Percentiles rank a stretch among this genome's conserved stretches.
Evolutionary conservation across 2,329 filamentous ascomycete species (phyloP).

Genomic region (Hawksworthiomyces lignivorus): DNA sequence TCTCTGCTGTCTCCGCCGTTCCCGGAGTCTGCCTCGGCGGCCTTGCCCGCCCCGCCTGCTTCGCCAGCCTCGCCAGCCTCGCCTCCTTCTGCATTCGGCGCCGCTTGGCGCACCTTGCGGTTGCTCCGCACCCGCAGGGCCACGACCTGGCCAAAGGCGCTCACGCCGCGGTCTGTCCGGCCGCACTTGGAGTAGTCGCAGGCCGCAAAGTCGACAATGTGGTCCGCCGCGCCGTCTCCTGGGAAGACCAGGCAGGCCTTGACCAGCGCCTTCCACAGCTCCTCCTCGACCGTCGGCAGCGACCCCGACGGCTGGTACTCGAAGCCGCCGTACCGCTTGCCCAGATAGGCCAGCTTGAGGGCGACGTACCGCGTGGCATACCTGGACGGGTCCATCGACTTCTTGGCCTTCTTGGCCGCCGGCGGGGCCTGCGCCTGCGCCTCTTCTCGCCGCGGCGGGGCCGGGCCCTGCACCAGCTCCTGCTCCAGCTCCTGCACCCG

Average conservation of each 20-base stretch:
- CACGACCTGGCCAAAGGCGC: conserved; percentile 94
- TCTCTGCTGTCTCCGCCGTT: conserved; percentile 44
- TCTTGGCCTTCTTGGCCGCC: conserved; percentile 33
- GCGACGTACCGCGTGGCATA: conserved; percentile 82
- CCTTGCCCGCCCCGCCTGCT: conserved; percentile 2
- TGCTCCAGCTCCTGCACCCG: conserved; percentile 16
- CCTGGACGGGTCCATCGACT: conserved; percentile 65
- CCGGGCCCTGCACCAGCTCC: conserved; percentile 3
- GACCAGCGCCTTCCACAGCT: conserved; percentile 83
- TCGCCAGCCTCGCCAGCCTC: conserved; percentile 1
- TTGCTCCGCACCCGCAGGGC: conserved; percentile 76
- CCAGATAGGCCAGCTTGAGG: conserved; percentile 88
- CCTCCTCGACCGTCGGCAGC: conserved; percentile 81
- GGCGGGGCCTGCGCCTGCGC: background rate
- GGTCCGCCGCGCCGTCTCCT: conserved; percentile 33
- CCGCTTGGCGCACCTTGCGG: conserved; percentile 22
- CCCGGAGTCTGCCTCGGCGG: conserved; percentile 31
- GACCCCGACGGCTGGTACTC: conserved; percentile 72
- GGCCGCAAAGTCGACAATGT: conserved; percentile 67
- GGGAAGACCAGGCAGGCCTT: conserved; percentile 78
- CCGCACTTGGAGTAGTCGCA: conserved; percentile 95
- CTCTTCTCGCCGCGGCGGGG: too few relatives aligned
- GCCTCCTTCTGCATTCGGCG: conserved; percentile 4
- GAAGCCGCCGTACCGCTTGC: conserved; percentile 85
- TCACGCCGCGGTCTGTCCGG: conserved; percentile 85